A percentile compares a stretch with the other conserved stretches of the same genome.
Conservation (phyloP, 2,329 filamentous ascomycete species). For the Cordyceps sp. region DNA sequence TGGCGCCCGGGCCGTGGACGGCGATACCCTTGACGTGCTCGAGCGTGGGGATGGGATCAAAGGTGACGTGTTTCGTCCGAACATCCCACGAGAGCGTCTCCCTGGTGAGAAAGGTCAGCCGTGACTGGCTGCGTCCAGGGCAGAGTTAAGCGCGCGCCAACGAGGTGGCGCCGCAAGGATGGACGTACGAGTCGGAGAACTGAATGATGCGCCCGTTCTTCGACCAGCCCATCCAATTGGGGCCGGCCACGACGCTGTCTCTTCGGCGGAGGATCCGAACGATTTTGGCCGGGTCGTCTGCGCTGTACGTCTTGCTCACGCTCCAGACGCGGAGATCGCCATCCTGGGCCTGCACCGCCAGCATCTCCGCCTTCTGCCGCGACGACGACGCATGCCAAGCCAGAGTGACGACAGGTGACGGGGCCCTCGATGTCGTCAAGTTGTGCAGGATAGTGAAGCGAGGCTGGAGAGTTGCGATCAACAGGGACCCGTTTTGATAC, state of each 20-base stretch:
- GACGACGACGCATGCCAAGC: slow-evolving; percentile 95
- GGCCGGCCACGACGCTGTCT: slow-evolving; percentile 55
- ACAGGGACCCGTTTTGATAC: slow-evolving; percentile 85
- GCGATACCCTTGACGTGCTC: slow-evolving; percentile 69
- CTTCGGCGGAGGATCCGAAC: slow-evolving; percentile 73
- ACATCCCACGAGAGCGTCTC: slow-evolving; percentile 96
- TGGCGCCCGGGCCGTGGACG: slow-evolving; percentile 80
- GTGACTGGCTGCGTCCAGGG: slow-evolving; percentile 13
- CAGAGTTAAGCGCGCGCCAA: slow-evolving; percentile 34
- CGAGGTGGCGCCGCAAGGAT: slow-evolving; percentile 6
- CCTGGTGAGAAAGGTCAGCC: slow-evolving; percentile 25
- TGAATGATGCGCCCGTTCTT: slow-evolving; percentile 95
- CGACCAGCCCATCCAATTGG: slow-evolving; percentile 97
- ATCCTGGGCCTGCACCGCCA: slow-evolving; percentile 81
- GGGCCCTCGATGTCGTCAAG: slow-evolving; percentile 64
- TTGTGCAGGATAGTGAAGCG: slow-evolving; percentile 91
- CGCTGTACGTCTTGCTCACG: slow-evolving; percentile 62
- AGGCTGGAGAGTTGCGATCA: slow-evolving; percentile 79
- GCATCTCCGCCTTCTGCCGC: slow-evolving; percentile 94
- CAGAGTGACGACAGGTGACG: slow-evolving; percentile 73
- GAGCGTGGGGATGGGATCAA: slow-evolving; percentile 71
- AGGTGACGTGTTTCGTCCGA: slow-evolving; percentile 90
- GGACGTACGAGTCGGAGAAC: slow-evolving; percentile 69
- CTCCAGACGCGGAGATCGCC: slow-evolving; percentile 95
- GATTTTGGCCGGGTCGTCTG: slow-evolving; percentile 66